Percentiles rank a stretch among this genome's conserved stretches.
phyloP scores from a whole-genome alignment of 2,329 filamentous ascomycete genomes.

The Davidsoniella eucalypti region DNA sequence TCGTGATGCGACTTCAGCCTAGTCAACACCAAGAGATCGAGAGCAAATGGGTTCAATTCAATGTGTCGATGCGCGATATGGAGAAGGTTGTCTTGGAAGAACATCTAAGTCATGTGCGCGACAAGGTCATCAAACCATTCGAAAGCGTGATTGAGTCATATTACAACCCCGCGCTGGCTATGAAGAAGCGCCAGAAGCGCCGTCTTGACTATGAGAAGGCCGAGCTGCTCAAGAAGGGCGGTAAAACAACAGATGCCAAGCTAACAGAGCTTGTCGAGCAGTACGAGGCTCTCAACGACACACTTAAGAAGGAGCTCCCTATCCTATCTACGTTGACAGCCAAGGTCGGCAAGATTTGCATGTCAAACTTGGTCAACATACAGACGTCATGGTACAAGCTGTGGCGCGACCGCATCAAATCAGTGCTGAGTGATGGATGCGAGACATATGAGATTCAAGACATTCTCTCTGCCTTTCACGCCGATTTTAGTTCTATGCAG shows the following conservation, averaged over 20 bases:
- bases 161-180: conserved; percentile 68
- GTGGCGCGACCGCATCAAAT: conserved; percentile 69
- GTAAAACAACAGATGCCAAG: conserved; percentile 78
- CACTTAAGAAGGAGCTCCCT: conserved; percentile 81
- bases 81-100: conserved; percentile 68
- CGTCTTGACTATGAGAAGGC: conserved; percentile 75
- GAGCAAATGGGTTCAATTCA: conserved; percentile 87
- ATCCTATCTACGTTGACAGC: conserved; percentile 68
- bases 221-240: conserved; percentile 58
- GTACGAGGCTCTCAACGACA: conserved; percentile 81
- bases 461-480: conserved; percentile 61
- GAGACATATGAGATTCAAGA: conserved; percentile 52
- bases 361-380: conserved; percentile 69
- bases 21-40: conserved; percentile 70
- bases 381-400: conserved; percentile 70
- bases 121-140: conserved; percentile 73
- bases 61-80: conserved; percentile 72
- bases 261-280: conserved; percentile 71
- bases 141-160: conserved; percentile 63
- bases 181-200: conserved; percentile 91
- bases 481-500: conserved; percentile 63
- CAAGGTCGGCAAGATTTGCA: conserved; percentile 65
- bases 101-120: conserved; percentile 65
- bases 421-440: conserved; percentile 47
- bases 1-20: conserved; percentile 56